A percentile compares a stretch with the other conserved stretches of the same genome.
Conservation (phyloP, 768 basidiomycete genomes). For the Rhizopogon salebrosus region DNA sequence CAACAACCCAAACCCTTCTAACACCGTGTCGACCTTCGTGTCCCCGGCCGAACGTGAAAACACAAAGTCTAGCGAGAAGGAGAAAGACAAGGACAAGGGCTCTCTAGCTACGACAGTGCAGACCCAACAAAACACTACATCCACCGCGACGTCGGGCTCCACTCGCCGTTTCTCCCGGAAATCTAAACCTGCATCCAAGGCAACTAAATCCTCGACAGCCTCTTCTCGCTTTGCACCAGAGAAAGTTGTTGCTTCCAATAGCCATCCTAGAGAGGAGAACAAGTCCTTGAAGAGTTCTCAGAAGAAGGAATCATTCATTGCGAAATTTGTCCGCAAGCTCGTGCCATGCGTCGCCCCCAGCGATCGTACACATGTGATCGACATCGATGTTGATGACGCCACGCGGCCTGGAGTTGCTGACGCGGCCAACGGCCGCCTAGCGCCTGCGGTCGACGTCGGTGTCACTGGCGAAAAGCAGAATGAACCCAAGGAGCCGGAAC, state of each 20-base stretch:
- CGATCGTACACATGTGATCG: slow-evolving; percentile 38
- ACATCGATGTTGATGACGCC: slow-evolving; percentile 29
- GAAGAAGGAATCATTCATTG: slow-evolving; percentile 50
- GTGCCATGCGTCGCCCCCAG: slow-evolving; percentile 64
- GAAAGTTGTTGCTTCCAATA: slow-evolving; percentile 28
- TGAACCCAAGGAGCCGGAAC: slow-evolving; percentile 29
- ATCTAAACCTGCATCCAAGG: slow-evolving; percentile 11
- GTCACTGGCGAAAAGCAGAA: slow-evolving; percentile 24
- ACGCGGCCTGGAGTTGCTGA: slow-evolving; percentile 17
- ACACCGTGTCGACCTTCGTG: slow-evolving; percentile 28
- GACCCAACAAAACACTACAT: slow-evolving; percentile 33
- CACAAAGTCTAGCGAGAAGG: slow-evolving; percentile 22
- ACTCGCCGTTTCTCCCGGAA: slow-evolving; percentile 28
- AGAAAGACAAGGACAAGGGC: slow-evolving; percentile 40
- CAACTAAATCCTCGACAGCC: slow-evolving; percentile 11
- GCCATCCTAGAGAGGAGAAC: slow-evolving; percentile 28
- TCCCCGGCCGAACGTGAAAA: slow-evolving; percentile 29
- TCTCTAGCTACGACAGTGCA: slow-evolving; percentile 40
- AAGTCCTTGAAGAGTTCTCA: slow-evolving; percentile 30
- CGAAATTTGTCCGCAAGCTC: slow-evolving; percentile 54
- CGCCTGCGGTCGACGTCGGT: slow-evolving; percentile 15
- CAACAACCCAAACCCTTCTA: slow-evolving; percentile 28
- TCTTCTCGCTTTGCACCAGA: slow-evolving; percentile 15
- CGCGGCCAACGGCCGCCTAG: slow-evolving; percentile 13
- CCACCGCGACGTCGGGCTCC: slow-evolving; percentile 15